phyloP scores from a whole-genome alignment of 805 yeast genomes.

The Torulaspora microellipsoides region DNA sequence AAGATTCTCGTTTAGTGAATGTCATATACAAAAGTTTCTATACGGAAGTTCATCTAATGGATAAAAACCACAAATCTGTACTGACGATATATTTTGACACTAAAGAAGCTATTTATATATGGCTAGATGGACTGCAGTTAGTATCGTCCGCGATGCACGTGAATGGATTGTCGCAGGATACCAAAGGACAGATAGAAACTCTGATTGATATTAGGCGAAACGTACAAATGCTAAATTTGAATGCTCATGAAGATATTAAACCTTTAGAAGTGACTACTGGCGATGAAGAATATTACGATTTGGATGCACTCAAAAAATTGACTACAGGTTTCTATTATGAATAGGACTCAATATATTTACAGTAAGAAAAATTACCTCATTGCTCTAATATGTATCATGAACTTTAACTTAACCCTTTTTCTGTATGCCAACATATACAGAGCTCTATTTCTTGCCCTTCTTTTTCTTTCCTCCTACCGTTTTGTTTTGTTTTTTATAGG shows the following conservation, averaged over 20 bases:
- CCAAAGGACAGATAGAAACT: conserved; percentile 42
- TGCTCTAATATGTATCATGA: not conserved
- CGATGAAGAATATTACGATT: conserved; percentile 24
- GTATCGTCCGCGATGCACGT: conserved; percentile 34
- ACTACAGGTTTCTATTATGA: conserved; percentile 29
- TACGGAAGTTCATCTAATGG: conserved; percentile 51
- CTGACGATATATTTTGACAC: conserved; percentile 68
- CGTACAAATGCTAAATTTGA: conserved; percentile 45
- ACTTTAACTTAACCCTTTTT: not conserved
- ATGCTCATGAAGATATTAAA: conserved; percentile 17
- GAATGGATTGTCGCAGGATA: conserved; percentile 38
- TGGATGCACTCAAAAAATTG: conserved; percentile 22
- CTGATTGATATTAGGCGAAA: conserved; percentile 44
- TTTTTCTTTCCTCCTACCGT: conserved; percentile 23
- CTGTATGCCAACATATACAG: no score
- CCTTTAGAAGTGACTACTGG: conserved; percentile 12
- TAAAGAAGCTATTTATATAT: conserved; percentile 58
- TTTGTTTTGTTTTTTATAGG: conserved; percentile 34
- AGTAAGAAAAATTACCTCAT: not conserved
- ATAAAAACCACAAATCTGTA: conserved; percentile 39
- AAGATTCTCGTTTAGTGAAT: conserved; percentile 46
- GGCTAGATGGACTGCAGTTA: conserved; percentile 74
- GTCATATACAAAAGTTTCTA: conserved; percentile 54
- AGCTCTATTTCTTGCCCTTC: conserved; percentile 16
- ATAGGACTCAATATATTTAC: conserved; percentile 3